Evolutionary conservation across 129 eudicot genomes (phyloP).

Genomic region (Smallanthus sonchifolius): DNA sequence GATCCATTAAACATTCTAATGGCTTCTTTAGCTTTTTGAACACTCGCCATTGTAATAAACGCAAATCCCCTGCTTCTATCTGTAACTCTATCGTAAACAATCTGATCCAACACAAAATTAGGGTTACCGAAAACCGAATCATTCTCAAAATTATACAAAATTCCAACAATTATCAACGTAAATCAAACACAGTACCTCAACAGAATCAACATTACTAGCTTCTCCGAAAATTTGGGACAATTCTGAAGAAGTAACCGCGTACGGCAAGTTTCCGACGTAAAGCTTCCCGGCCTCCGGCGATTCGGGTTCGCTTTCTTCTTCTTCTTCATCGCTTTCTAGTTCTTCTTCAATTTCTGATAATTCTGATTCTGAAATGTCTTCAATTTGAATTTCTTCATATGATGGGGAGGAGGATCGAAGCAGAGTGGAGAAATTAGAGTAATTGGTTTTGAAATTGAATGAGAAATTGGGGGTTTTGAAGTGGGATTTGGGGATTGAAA

Average conservation of each 20-base stretch:
- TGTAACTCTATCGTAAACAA: constrained; percentile 79
- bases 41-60: constrained; percentile 82
- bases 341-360: constrained; percentile 21
- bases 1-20: constrained; percentile 85
- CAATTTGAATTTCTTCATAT: constrained; percentile 24
- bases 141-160: not conserved
- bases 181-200: constrained; percentile 47
- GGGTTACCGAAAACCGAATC: not conserved
- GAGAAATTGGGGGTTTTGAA: constrained; percentile 37
- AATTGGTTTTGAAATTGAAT: constrained; percentile 30
- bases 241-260: constrained; percentile 62
- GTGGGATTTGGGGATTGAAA: constrained; percentile 25
- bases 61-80: constrained; percentile 97
- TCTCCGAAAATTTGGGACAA: constrained; percentile 71
- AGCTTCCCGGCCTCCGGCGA: constrained; percentile 61
- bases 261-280: constrained; percentile 88
- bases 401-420: constrained; percentile 28
- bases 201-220: constrained; percentile 62
- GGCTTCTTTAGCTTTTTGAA: constrained; percentile 72
- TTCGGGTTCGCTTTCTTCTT: constrained; percentile 21
- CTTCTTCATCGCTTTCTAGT: constrained; percentile 28
- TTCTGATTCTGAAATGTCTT: constrained; percentile 25
- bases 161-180: not conserved
- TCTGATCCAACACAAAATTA: constrained; percentile 41
- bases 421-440: constrained; percentile 7